Conservation (phyloP, 257 asterid species). For the Solanum raphanifolium region DNA sequence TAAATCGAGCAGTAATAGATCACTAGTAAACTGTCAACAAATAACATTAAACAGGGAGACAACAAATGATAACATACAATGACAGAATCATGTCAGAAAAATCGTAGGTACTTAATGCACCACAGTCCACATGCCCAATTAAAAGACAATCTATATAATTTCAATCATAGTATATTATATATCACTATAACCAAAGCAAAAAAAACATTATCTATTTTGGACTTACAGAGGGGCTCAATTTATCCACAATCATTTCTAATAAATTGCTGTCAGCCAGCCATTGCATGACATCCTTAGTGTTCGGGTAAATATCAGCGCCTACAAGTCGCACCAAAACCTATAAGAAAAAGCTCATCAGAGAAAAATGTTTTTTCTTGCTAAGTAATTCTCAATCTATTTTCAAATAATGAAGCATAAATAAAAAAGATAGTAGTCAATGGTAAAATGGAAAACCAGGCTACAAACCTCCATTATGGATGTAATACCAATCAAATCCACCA, state of each 20-base stretch:
- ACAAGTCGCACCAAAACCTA: constrained; percentile 97
- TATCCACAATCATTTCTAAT: constrained; percentile 96
- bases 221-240: constrained; percentile 70
- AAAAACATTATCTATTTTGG: not conserved
- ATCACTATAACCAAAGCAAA: not conserved
- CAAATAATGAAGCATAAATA: not conserved
- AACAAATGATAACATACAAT: not conserved
- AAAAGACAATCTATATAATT: not conserved
- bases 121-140: not conserved
- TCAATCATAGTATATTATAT: not conserved
- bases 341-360: constrained; percentile 15
- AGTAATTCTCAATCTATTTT: not conserved
- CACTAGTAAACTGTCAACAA: not conserved
- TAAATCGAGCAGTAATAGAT: not conserved
- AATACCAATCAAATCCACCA: constrained; percentile 95
- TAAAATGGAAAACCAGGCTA: constrained; percentile 1
- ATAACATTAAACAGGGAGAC: not conserved
- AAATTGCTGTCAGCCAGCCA: constrained; percentile 95
- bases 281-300: constrained; percentile 78
- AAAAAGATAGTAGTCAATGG: not conserved
- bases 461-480: constrained; percentile 98
- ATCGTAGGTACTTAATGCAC: not conserved
- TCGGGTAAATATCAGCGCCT: constrained; percentile 80
- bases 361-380: not conserved
- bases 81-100: not conserved